Evolutionary conservation across 2,329 filamentous ascomycete genomes (phyloP).

Genomic region (Blumeriella jaapii): DNA sequence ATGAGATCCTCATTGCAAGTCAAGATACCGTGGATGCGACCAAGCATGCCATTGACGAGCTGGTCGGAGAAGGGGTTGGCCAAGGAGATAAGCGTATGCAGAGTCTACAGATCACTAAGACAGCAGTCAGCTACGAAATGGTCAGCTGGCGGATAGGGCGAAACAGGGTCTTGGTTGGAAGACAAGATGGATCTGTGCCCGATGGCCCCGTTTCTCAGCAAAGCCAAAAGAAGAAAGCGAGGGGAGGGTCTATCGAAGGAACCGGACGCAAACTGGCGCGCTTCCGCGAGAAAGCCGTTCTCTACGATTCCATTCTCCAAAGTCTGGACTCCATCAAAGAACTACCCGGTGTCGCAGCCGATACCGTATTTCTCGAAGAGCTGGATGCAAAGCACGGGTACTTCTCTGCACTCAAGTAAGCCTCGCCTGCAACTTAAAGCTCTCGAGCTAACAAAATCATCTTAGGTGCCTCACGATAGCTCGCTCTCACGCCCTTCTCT

Average conservation of each 20-base stretch:
- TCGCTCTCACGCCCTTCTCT: slow-evolving; percentile 67
- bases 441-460: background rate
- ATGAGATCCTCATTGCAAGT: slow-evolving; percentile 77
- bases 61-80: slow-evolving; percentile 70
- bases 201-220: slow-evolving; percentile 37
- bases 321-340: slow-evolving; percentile 85
- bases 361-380: slow-evolving; percentile 62
- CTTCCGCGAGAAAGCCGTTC: slow-evolving; percentile 73
- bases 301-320: slow-evolving; percentile 86
- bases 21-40: slow-evolving; percentile 93
- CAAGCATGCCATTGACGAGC: slow-evolving; percentile 84
- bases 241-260: slow-evolving; percentile 46
- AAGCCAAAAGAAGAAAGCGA: slow-evolving; percentile 41
- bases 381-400: slow-evolving; percentile 71
- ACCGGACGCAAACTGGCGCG: slow-evolving; percentile 66
- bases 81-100: slow-evolving; percentile 84
- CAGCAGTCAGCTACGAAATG: slow-evolving; percentile 87
- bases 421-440: slow-evolving; percentile 12
- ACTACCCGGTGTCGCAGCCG: slow-evolving; percentile 78
- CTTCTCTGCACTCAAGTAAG: slow-evolving; percentile 79
- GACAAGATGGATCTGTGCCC: slow-evolving; percentile 59
- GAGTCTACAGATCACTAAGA: slow-evolving; percentile 80
- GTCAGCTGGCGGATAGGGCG: slow-evolving; percentile 91
- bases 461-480: slow-evolving; percentile 69
- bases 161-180: slow-evolving; percentile 80